Conservation (phyloP, 2,329 filamentous ascomycete genomes). For the Trichoderma koningii region DNA sequence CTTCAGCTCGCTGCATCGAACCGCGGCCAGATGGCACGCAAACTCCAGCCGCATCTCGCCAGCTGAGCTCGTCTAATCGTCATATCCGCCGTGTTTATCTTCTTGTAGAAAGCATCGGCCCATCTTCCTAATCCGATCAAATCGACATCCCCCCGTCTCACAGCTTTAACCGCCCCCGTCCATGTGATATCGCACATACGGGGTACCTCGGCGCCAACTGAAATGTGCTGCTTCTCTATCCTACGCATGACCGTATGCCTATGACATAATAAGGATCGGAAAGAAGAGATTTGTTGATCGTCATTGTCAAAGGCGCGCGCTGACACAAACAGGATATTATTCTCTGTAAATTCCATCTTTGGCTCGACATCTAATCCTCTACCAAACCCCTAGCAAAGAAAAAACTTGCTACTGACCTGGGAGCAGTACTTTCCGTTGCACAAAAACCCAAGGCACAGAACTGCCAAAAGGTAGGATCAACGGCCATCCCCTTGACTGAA, state of each 20-base stretch:
- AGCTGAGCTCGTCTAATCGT: neutral
- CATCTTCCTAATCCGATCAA: neutral
- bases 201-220: conserved; percentile 30
- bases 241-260: neutral
- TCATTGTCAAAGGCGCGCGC: neutral
- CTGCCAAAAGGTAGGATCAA: neutral
- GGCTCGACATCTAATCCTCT: conserved; percentile 25
- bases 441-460: neutral
- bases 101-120: neutral
- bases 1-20: neutral
- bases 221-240: conserved; percentile 10
- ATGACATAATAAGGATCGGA: no score
- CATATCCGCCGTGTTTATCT: neutral
- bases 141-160: neutral
- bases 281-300: no score
- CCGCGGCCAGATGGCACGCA: neutral
- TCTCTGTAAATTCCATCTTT: conserved; percentile 25
- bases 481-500: neutral
- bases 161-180: neutral
- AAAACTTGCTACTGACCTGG: conserved; percentile 8
- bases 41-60: neutral
- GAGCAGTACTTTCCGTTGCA: neutral
- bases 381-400: conserved; percentile 21
- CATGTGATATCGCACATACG: conserved; percentile 25
- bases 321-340: conserved; percentile 5